Evolutionary conservation across 1,284 basidiomycete genomes (phyloP).

Genomic region (Sphaerobolus stellatus): DNA sequence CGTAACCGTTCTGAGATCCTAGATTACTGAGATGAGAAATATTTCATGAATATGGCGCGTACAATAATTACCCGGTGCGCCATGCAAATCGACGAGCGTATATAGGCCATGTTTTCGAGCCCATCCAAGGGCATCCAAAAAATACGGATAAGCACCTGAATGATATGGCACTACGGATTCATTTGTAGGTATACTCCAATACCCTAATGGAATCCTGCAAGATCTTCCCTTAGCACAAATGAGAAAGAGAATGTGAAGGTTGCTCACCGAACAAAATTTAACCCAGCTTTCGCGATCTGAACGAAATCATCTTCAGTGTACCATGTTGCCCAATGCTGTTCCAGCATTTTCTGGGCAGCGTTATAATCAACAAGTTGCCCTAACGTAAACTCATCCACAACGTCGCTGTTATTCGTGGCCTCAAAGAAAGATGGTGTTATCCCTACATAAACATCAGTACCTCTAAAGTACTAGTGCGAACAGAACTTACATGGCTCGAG

Average conservation of each 20-base stretch:
- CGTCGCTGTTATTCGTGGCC: constrained; percentile 55
- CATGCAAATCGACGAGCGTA: constrained; percentile 66
- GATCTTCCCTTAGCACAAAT: constrained; percentile 7
- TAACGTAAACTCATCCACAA: constrained; percentile 72
- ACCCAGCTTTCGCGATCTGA: constrained; percentile 64
- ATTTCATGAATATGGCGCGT: background rate
- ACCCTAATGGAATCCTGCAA: constrained; percentile 70
- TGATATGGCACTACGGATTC: constrained; percentile 57
- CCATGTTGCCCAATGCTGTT: constrained; percentile 71
- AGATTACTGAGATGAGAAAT: constrained; percentile 20
- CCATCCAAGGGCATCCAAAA: constrained; percentile 65
- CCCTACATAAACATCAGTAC: constrained; percentile 54
- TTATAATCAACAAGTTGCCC: constrained; percentile 52
- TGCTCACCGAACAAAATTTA: constrained; percentile 74
- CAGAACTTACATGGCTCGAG: constrained; percentile 18
- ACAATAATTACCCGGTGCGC: constrained; percentile 29
- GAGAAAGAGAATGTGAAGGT: constrained; percentile 14
- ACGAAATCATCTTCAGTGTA: constrained; percentile 70
- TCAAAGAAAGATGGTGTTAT: constrained; percentile 73
- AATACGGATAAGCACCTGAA: constrained; percentile 66
- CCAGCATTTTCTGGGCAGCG: constrained; percentile 47
- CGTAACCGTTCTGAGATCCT: constrained; percentile 74
- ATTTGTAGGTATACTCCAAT: constrained; percentile 71
- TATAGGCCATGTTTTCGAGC: constrained; percentile 55
- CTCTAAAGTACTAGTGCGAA: background rate